Evolutionary conservation across 371 early-diverging fungal species (phyloP).

Genomic region (Mortierella sp.): DNA sequence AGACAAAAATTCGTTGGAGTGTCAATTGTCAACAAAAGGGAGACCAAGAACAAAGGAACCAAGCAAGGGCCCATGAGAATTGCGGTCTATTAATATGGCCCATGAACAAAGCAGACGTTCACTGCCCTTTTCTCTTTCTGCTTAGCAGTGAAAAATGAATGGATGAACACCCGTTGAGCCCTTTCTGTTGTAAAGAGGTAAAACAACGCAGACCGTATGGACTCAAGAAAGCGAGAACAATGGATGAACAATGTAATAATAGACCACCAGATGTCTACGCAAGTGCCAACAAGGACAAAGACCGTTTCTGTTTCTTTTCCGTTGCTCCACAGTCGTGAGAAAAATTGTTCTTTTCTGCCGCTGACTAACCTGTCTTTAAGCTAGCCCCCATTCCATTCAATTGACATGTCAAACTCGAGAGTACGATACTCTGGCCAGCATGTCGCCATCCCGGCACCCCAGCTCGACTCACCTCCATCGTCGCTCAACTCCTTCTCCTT

Average conservation of each 20-base stretch:
- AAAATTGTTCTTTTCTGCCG: not conserved
- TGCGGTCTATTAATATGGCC: not conserved
- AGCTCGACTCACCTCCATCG: not conserved
- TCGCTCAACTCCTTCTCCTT: too few relatives aligned
- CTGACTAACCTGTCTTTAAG: not conserved
- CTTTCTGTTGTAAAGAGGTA: not conserved
- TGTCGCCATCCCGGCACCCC: conserved; percentile 10
- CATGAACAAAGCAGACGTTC: not conserved
- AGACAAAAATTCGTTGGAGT: not conserved
- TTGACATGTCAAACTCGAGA: not conserved
- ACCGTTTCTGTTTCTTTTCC: not conserved
- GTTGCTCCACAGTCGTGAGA: conserved; percentile 3
- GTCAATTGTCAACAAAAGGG: conserved; percentile 2
- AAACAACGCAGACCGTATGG: not conserved
- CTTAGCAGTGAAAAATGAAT: not conserved
- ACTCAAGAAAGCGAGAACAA: not conserved
- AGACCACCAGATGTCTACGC: not conserved
- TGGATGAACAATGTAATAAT: not conserved
- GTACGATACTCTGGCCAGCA: not conserved
- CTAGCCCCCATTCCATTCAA: not conserved
- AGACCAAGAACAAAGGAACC: not conserved
- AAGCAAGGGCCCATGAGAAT: not conserved
- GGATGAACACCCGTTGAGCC: not conserved
- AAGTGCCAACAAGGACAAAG: not conserved
- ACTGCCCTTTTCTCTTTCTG: not conserved